These are phyloP conservation scores for Bryoerythrophyllum caledonicum DNA, from an alignment of 225 moss, liverwort and hornwort genomes.

Conservation along the genomic window DNA sequence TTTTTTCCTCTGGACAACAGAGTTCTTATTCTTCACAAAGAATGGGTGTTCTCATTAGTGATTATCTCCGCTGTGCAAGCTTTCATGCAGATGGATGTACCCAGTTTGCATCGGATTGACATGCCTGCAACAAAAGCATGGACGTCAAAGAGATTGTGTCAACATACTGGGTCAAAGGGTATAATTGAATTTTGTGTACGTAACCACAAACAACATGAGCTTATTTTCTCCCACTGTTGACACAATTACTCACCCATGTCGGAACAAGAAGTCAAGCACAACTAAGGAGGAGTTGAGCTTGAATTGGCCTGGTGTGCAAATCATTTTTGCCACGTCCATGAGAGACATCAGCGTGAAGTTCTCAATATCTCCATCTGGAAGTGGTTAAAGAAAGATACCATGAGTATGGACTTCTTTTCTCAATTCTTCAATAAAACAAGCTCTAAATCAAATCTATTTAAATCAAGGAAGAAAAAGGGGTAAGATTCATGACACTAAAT, in stretches of 20 bases:
- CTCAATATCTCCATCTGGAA: conserved; percentile 54
- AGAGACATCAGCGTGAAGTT: conserved; percentile 41
- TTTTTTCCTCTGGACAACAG: no score
- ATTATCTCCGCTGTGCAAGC: conserved; percentile 40
- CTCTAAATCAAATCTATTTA: no score
- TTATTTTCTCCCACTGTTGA: not conserved
- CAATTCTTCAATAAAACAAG: no score
- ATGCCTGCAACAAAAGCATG: conserved; percentile 17
- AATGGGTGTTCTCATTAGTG: conserved; percentile 24
- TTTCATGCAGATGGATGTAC: conserved; percentile 50
- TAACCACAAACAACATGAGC: not conserved
- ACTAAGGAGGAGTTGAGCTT: conserved; percentile 58
- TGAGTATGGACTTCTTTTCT: no score
- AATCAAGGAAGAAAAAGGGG: no score
- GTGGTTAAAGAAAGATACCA: not conserved
- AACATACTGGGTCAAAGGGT: not conserved
- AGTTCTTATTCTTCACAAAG: no score
- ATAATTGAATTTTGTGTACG: not conserved
- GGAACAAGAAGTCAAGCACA: conserved; percentile 52
- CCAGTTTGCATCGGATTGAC: conserved; percentile 49
- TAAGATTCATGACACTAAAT: no score
- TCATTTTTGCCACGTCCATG: conserved; percentile 38
- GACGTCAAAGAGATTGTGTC: not conserved
- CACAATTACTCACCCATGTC: conserved; percentile 43
- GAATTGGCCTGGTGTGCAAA: conserved; percentile 47